Evolutionary conservation across 2,329 filamentous ascomycete genomes (phyloP), one percentile per base, ranked within the genome.

Genomic region (Colletotrichum plurivorum): DNA sequence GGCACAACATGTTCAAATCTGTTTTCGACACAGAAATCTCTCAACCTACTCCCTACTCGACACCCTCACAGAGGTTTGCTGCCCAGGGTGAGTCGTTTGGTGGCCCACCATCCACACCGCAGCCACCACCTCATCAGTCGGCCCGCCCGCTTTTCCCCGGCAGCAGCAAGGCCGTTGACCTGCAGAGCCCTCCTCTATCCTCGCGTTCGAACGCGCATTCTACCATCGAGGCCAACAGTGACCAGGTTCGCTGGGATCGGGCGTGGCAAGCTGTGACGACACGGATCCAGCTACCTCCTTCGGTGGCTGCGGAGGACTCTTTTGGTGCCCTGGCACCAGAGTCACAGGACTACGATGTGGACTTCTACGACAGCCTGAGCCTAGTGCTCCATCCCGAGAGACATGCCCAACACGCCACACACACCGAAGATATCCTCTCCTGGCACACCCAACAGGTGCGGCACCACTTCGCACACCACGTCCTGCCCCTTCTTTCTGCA

Each of bases 381-480:
- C 78, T 89, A 54, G 80, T 91, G 20, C 77, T 90, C 52, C 77
- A 87, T 62, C 84, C 88, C 52, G 70, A 76, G 56, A 73, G 73
- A 4, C 77, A 82, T 55, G 77, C 87, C 20, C 88, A 88, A 36
- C 77, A 81, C 8, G 87, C 88, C 18, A 73, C 77, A 13, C 83
- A 86, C 67, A 88, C 84, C 15, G 87, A 89, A 46, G 85, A 90
- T 73, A 79, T 91, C 46, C 73, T 90, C 27, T 77, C 82, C 27
- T 92, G 89, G 89, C 87, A 91, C 75, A 86, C 85, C 25, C 84
- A 87, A 64, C 89, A 91, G 77, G 87, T 89, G 49, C 84, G 88
- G 48, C 82, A 84, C 69, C 89, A 92, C 76, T 91, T 90, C 73
- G 79, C 88, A 31, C 84, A 86, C 69, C 85, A 89, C 74, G 88